Percentiles rank a stretch among this genome's conserved stretches.
Conservation (phyloP, 345 rosid species). For the Ceriops zippeliana region DNA sequence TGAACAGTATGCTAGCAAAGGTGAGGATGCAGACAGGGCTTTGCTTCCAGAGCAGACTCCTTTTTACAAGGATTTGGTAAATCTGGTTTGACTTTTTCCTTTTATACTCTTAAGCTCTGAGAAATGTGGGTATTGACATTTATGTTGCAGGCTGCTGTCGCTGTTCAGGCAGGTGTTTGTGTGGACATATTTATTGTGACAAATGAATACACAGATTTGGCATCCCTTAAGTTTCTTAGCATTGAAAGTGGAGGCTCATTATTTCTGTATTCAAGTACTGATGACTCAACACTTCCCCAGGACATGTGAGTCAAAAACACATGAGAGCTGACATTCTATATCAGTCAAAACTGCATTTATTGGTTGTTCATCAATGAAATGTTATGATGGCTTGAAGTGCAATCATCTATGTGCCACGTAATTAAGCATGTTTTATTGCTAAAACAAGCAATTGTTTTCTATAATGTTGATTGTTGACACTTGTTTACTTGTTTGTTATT, state of each 20-base stretch:
- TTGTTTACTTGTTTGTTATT: not conserved
- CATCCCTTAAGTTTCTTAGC: conserved; percentile 93
- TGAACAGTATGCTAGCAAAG: conserved; percentile 97
- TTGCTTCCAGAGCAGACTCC: conserved; percentile 98
- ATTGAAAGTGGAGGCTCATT: conserved; percentile 97
- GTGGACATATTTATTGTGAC: conserved; percentile 94
- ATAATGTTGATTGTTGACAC: not conserved
- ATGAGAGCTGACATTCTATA: not conserved
- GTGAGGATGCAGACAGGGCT: conserved; percentile 99
- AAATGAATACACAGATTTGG: conserved; percentile 96
- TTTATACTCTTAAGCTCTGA: not conserved
- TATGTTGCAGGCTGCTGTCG: conserved; percentile 79
- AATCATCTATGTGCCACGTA: not conserved
- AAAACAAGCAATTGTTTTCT: not conserved
- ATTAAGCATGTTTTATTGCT: not conserved
- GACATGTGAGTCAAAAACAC: conserved; percentile 71
- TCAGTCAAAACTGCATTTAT: not conserved
- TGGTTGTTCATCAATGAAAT: not conserved
- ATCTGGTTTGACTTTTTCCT: conserved; percentile 23
- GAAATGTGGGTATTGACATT: conserved; percentile 35
- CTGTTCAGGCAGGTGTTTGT: conserved; percentile 98
- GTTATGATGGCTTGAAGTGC: not conserved
- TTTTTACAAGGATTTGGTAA: conserved; percentile 91
- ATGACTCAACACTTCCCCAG: conserved; percentile 98
- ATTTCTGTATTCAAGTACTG: conserved; percentile 79